phyloP scores from a whole-genome alignment of 495 filamentous ascomycete genomes.

The Rostrohypoxylon terebratum region DNA sequence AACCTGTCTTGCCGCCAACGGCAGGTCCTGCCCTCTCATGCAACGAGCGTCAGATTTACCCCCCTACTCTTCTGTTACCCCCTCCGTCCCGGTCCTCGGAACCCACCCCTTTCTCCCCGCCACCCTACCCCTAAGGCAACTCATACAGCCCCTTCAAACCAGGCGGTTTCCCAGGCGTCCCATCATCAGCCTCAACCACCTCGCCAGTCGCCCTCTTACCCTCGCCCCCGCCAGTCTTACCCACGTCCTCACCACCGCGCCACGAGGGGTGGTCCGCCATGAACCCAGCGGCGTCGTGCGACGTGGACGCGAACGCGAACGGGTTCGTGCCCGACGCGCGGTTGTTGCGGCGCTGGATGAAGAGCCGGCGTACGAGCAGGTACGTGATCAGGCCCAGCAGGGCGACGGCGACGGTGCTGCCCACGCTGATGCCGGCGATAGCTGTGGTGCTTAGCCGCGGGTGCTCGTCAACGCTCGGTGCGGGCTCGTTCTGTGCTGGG shows the following conservation, averaged over 20 bases:
- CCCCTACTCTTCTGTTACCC: not conserved
- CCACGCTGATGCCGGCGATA: constrained; percentile 36
- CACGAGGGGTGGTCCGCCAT: constrained; percentile 29
- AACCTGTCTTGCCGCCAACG: too few species aligned
- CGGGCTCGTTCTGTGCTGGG: not conserved
- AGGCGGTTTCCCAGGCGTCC: not conserved
- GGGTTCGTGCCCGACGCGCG: not conserved
- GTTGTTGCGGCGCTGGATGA: constrained; percentile 31
- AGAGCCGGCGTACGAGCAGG: constrained; percentile 35
- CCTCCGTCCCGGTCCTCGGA: not conserved
- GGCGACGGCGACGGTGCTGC: constrained; percentile 23
- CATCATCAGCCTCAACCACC: too few species aligned
- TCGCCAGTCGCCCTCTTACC: not conserved
- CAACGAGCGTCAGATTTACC: not conserved
- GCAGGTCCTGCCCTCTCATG: not conserved
- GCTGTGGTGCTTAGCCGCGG: constrained; percentile 6
- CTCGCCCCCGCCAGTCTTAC: not conserved
- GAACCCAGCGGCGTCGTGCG: constrained; percentile 20
- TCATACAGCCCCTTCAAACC: not conserved
- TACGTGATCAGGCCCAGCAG: constrained; percentile 13
- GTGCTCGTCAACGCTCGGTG: not conserved
- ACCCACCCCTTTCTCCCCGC: constrained; percentile 1
- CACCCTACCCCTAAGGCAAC: not conserved
- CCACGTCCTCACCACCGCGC: not conserved
- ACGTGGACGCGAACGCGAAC: not conserved